Conservation (phyloP, 1,284 basidiomycete species). For the Austroboletus niveus region DNA sequence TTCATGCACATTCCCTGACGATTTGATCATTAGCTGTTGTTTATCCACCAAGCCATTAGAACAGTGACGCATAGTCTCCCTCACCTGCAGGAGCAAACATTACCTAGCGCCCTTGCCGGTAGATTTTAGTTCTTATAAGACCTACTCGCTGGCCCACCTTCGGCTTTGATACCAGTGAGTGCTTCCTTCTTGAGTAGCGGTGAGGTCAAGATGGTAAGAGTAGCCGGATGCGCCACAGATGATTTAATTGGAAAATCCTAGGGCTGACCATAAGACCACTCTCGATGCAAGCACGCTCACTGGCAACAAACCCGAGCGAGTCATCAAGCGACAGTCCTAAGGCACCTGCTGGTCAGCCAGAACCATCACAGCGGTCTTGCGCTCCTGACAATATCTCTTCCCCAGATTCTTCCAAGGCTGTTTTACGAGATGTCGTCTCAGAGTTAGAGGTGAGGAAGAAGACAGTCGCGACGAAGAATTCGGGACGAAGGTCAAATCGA, state of each 20-base stretch:
- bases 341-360: too few relatives aligned
- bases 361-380: too few relatives aligned
- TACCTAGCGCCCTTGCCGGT: constrained; percentile 67
- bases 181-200: constrained; percentile 59
- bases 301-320: constrained; percentile 49
- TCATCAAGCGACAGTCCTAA: constrained; percentile 31
- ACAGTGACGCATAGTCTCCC: constrained; percentile 43
- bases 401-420: too few relatives aligned
- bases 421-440: too few relatives aligned
- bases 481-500: too few relatives aligned
- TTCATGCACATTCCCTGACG: constrained; percentile 57
- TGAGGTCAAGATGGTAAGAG: constrained; percentile 59
- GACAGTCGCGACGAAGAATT: too few relatives aligned
- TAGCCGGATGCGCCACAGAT: constrained; percentile 61
- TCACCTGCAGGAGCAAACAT: constrained; percentile 57
- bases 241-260: constrained; percentile 63
- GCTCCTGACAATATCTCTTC: too few relatives aligned
- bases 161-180: constrained; percentile 62
- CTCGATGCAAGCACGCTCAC: constrained; percentile 63
- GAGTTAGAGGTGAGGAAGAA: too few relatives aligned
- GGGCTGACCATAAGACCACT: constrained; percentile 65
- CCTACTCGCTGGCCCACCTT: constrained; percentile 64
- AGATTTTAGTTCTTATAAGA: constrained; percentile 78
- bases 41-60: not conserved
- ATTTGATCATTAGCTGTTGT: not conserved